Conservation (phyloP, 768 basidiomycete genomes). For the Pisolithus albus region DNA sequence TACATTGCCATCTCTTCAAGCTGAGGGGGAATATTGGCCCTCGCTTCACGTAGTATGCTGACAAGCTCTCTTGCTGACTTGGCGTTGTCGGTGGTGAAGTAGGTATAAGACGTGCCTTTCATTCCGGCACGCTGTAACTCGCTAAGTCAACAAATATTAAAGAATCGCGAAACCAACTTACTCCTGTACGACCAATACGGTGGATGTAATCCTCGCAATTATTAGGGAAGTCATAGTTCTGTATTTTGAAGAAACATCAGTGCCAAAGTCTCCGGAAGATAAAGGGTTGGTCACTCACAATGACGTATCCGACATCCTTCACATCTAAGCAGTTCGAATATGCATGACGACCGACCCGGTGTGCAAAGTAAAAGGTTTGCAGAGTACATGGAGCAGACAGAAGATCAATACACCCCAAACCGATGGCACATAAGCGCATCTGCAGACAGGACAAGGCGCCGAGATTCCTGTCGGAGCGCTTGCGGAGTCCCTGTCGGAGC, state of each 20-base stretch:
- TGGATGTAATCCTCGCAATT: conserved; percentile 99
- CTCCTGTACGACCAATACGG: conserved; percentile 96
- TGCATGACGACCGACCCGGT: conserved; percentile 22
- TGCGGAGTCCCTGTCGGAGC: conserved; percentile 32
- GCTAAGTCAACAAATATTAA: conserved; percentile 11
- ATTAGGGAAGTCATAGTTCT: conserved; percentile 98
- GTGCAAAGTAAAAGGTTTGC: conserved; percentile 7
- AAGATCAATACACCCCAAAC: conserved; percentile 27
- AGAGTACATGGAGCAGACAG: conserved; percentile 27
- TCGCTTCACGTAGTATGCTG: conserved; percentile 79
- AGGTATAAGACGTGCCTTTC: conserved; percentile 91
- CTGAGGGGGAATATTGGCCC: conserved; percentile 78
- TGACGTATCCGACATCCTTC: conserved; percentile 98
- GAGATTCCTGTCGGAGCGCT: conserved; percentile 27
- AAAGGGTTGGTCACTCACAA: conserved; percentile 49
- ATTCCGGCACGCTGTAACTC: conserved; percentile 70
- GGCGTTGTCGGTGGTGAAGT: conserved; percentile 94
- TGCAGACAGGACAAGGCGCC: conserved; percentile 22
- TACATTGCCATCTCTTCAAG: conserved; percentile 91
- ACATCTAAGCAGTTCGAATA: conserved; percentile 61
- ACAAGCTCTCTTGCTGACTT: conserved; percentile 92
- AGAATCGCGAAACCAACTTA: conserved; percentile 28
- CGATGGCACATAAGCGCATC: conserved; percentile 27
- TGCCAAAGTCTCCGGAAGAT: conserved; percentile 6
- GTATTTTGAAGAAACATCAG: neutral